These are phyloP conservation scores for Clonostachys chloroleuca DNA, from an alignment of 2,329 filamentous ascomycete species.

Conservation along the genomic window DNA sequence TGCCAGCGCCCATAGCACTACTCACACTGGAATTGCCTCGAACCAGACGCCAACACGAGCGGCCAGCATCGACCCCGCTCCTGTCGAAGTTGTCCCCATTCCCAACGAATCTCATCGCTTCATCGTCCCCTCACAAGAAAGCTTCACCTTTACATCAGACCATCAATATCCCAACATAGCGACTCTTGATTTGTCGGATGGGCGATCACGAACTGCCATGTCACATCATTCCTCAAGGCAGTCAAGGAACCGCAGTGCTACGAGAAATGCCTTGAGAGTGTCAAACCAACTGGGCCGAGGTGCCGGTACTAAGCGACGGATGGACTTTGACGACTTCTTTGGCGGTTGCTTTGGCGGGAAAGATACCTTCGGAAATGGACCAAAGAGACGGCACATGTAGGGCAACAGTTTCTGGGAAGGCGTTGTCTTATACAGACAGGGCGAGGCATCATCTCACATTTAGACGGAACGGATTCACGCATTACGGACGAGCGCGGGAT, in stretches of 20 bases:
- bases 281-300: conserved; percentile 51
- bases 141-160: conserved; percentile 66
- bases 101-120: conserved; percentile 23
- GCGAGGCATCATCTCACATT: conserved; percentile 2
- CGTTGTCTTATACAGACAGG: too few relatives aligned
- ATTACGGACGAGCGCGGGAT: conserved; percentile 26
- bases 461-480: conserved; percentile 12
- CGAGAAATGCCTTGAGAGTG: neutral
- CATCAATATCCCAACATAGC: conserved; percentile 58
- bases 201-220: conserved; percentile 22
- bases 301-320: conserved; percentile 67
- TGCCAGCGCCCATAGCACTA: conserved; percentile 34
- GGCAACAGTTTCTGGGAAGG: neutral
- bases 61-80: too few relatives aligned
- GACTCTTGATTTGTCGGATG: conserved; percentile 56
- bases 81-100: conserved; percentile 1
- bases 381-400: conserved; percentile 46
- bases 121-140: conserved; percentile 50
- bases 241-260: conserved; percentile 10
- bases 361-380: conserved; percentile 46
- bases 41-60: conserved; percentile 8
- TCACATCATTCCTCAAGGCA: conserved; percentile 1
- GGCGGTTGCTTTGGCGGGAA: conserved; percentile 63
- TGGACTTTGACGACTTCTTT: conserved; percentile 73
- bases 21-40: conserved; percentile 19